A percentile compares a stretch with the other conserved stretches of the same genome.
phyloP scores from a whole-genome alignment of 257 asterid genomes.

The Lithospermum erythrorhizon region DNA sequence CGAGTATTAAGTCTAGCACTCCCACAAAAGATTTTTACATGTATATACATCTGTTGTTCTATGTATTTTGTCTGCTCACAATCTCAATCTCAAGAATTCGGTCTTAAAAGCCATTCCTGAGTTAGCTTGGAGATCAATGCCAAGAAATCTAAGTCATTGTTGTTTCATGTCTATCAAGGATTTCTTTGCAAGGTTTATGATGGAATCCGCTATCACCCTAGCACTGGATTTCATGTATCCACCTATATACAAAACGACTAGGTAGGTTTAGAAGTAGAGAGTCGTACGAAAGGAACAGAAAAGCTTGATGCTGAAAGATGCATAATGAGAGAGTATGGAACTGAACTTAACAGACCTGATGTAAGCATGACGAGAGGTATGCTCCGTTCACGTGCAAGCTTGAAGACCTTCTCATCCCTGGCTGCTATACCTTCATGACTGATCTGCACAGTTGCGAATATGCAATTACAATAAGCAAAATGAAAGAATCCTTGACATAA shows the following conservation, averaged over 20 bases:
- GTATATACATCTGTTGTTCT: neutral
- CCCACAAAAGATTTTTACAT: neutral
- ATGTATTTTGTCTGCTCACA: neutral
- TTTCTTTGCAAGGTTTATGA: constrained; percentile 54
- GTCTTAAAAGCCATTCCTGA: neutral
- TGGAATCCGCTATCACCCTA: constrained; percentile 77
- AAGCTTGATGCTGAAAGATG: neutral
- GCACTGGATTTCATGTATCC: constrained; percentile 97
- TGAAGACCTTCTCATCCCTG: constrained; percentile 80
- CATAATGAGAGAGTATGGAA: neutral
- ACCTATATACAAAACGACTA: constrained; percentile 28
- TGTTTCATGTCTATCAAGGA: constrained; percentile 45
- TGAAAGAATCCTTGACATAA: neutral
- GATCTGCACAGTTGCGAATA: constrained; percentile 32
- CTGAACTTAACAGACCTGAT: constrained; percentile 43
- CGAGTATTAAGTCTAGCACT: neutral
- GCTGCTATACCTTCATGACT: constrained; percentile 71
- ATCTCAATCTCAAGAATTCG: too few relatives aligned
- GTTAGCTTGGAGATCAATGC: neutral
- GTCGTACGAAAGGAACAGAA: neutral
- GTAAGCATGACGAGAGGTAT: constrained; percentile 87
- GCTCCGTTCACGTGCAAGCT: constrained; percentile 55
- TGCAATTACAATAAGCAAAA: constrained; percentile 2
- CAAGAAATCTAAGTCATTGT: neutral
- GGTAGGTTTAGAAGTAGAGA: neutral